These are phyloP conservation scores for Mortierella sp. DNA, from an alignment of 371 early-diverging fungal genomes.

Conservation along the genomic window DNA sequence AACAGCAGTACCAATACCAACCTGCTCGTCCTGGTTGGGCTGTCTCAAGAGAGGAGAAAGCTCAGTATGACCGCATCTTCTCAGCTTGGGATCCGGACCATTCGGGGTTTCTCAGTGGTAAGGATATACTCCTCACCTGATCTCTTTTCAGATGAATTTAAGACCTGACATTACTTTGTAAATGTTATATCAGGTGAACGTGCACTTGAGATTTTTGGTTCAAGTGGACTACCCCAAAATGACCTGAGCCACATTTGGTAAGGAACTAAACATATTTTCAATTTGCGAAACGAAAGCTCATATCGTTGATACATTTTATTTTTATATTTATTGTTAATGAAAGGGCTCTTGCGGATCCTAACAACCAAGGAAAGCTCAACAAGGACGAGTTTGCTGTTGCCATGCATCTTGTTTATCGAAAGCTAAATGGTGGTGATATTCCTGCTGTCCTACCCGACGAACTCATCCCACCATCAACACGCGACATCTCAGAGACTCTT, in stretches of 20 bases:
- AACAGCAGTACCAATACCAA: conserved; percentile 49
- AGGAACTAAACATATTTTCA: conserved; percentile 1
- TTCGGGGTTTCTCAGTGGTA: conserved; percentile 81
- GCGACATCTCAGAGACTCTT: conserved; percentile 72
- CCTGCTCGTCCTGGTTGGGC: conserved; percentile 74
- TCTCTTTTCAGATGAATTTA: neutral
- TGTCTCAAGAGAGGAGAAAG: conserved; percentile 83
- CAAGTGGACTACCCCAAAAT: conserved; percentile 83
- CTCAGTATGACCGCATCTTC: conserved; percentile 86
- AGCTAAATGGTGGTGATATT: conserved; percentile 82
- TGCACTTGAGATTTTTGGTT: conserved; percentile 87
- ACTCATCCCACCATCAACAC: conserved; percentile 84
- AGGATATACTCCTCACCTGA: neutral
- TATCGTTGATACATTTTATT: conserved; percentile 6
- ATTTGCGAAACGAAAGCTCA: neutral
- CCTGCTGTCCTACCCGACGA: conserved; percentile 85
- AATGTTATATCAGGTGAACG: conserved; percentile 66
- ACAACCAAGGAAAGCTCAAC: conserved; percentile 89
- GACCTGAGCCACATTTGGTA: conserved; percentile 91
- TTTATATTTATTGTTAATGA: neutral
- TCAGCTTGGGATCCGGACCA: conserved; percentile 87
- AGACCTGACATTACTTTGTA: neutral
- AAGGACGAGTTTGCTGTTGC: conserved; percentile 94
- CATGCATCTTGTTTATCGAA: conserved; percentile 91
- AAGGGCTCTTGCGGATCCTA: conserved; percentile 87